Conservation (phyloP, 2,329 filamentous ascomycete genomes). For the Fusarium continuum region DNA sequence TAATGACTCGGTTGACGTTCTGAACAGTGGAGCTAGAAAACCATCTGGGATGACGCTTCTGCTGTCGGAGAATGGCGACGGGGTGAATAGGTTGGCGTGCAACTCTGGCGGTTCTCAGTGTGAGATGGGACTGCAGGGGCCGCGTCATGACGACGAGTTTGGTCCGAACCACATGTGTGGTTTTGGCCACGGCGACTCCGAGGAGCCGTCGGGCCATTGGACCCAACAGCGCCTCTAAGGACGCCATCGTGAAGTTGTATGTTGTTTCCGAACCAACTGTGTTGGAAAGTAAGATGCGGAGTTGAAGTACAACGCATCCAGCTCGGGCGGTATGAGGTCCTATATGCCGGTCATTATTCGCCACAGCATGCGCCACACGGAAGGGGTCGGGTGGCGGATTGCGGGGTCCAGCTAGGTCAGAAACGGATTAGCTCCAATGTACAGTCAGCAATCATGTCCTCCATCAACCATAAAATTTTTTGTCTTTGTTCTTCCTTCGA, state of each 20-base stretch:
- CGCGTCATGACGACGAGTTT: constrained; percentile 58
- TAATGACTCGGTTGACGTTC: constrained; percentile 57
- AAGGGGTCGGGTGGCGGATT: constrained; percentile 31
- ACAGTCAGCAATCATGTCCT: constrained; percentile 41
- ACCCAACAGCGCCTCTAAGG: constrained; percentile 66
- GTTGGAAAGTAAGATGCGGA: constrained; percentile 37
- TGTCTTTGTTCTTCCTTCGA: constrained; percentile 6
- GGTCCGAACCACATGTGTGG: constrained; percentile 60
- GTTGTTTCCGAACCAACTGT: constrained; percentile 29
- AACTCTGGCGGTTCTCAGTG: constrained; percentile 52
- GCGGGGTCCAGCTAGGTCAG: constrained; percentile 35
- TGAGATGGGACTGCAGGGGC: constrained; percentile 56
- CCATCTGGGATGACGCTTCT: constrained; percentile 56
- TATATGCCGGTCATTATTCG: constrained; percentile 44
- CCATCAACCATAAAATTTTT: constrained; percentile 42
- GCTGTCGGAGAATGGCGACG: constrained; percentile 61
- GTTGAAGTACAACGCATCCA: constrained; percentile 16
- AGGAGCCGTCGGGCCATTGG: constrained; percentile 64
- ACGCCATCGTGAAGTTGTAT: constrained; percentile 59
- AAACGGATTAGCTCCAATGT: constrained; percentile 37
- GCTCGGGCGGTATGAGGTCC: constrained; percentile 23
- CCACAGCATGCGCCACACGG: constrained; percentile 50
- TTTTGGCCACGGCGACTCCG: constrained; percentile 61
- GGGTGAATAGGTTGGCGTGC: constrained; percentile 64
- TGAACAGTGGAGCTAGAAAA: constrained; percentile 56